These are phyloP conservation scores for Saturnispora zaruensis DNA, from an alignment of 805 yeast species.

Conservation along the genomic window DNA sequence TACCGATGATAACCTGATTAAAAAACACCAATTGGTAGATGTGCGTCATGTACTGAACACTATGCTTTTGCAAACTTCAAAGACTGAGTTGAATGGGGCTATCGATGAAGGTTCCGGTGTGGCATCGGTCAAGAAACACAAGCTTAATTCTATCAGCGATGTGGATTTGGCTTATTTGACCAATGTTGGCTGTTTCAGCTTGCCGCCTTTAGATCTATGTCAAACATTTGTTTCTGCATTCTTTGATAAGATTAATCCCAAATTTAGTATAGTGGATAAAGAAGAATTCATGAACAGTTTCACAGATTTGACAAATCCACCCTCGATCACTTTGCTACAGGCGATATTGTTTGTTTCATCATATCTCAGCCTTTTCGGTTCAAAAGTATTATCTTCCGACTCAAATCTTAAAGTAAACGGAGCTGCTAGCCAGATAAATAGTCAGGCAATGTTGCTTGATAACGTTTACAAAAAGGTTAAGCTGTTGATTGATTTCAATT, in stretches of 20 bases:
- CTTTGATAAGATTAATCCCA: constrained; percentile 57
- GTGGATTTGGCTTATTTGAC: constrained; percentile 18
- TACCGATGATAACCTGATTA: neutral
- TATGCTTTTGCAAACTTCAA: neutral
- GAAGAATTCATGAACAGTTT: constrained; percentile 50
- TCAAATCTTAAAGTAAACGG: neutral
- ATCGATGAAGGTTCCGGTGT: neutral
- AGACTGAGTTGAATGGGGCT: neutral
- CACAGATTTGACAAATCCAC: constrained; percentile 44
- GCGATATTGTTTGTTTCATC: constrained; percentile 64
- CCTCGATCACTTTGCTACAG: constrained; percentile 55
- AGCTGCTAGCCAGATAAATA: constrained; percentile 19
- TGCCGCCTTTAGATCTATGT: constrained; percentile 54
- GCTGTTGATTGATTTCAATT: constrained; percentile 61
- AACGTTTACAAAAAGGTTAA: constrained; percentile 66
- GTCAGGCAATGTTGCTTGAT: constrained; percentile 33
- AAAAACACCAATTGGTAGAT: neutral
- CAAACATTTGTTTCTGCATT: constrained; percentile 52
- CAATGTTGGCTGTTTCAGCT: constrained; percentile 50
- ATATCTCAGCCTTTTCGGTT: constrained; percentile 26
- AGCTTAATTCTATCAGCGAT: constrained; percentile 7
- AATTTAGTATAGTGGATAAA: constrained; percentile 59
- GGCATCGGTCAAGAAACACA: neutral
- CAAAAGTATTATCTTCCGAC: neutral
- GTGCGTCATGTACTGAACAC: neutral